Percentiles rank a stretch among this genome's conserved stretches.
Conservation (phyloP, 2,329 filamentous ascomycete species). For the Acarospora socialis region DNA sequence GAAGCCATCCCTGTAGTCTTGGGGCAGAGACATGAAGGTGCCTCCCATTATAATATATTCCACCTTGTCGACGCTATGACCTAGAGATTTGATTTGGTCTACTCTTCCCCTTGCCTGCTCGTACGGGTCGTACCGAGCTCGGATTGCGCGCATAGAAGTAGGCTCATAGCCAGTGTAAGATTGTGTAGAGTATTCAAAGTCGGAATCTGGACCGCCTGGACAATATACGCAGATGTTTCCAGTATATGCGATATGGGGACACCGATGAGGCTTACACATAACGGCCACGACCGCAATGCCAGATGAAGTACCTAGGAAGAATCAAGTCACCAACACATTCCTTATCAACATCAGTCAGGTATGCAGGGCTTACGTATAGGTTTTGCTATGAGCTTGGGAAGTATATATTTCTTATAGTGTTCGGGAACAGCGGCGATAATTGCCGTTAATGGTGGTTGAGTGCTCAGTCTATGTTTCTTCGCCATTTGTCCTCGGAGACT, state of each 20-base stretch:
- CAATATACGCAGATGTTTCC: slow-evolving; percentile 99
- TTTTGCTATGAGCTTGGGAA: slow-evolving; percentile 92
- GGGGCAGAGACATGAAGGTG: slow-evolving; percentile 92
- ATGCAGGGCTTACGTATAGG: slow-evolving; percentile 57
- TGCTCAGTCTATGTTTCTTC: slow-evolving; percentile 82
- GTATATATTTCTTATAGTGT: slow-evolving; percentile 98
- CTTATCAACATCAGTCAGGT: background rate
- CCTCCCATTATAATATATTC: slow-evolving; percentile 99
- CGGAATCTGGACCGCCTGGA: slow-evolving; percentile 89
- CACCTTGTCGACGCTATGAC: slow-evolving; percentile 96
- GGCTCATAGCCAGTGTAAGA: slow-evolving; percentile 98
- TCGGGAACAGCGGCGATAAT: slow-evolving; percentile 99
- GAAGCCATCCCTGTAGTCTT: slow-evolving; percentile 81
- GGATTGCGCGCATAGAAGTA: slow-evolving; percentile 95
- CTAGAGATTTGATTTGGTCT: slow-evolving; percentile 88
- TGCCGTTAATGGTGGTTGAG: slow-evolving; percentile 80
- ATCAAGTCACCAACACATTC: background rate
- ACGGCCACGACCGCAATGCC: slow-evolving; percentile 97
- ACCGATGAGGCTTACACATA: slow-evolving; percentile 98
- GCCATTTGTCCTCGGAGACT: slow-evolving; percentile 70
- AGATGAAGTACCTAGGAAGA: slow-evolving; percentile 62
- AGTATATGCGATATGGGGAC: slow-evolving; percentile 94
- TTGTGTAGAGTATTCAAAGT: slow-evolving; percentile 98
- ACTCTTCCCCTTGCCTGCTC: slow-evolving; percentile 92
- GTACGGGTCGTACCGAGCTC: slow-evolving; percentile 92